Evolutionary conservation across 2,329 filamentous ascomycete genomes (phyloP).

Genomic region (Triangularia setosa): DNA sequence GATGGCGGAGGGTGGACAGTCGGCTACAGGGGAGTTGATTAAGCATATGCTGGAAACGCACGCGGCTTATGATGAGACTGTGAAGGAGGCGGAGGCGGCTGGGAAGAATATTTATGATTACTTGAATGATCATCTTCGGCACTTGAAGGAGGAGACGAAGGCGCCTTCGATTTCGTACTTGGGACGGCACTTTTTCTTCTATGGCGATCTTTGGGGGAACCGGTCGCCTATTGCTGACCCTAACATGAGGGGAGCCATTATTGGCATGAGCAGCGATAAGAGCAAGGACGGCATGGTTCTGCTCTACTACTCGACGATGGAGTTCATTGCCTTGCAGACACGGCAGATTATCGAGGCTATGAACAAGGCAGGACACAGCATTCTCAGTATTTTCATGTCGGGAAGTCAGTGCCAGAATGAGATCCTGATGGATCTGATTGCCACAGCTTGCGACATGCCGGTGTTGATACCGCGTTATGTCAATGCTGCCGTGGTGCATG

Average conservation of each 20-base stretch:
- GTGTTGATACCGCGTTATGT: conserved; percentile 92
- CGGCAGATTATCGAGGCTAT: conserved; percentile 92
- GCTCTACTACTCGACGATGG: conserved; percentile 93
- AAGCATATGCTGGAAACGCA: conserved; percentile 95
- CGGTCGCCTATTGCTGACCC: conserved; percentile 89
- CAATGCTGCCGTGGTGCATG: conserved; percentile 91
- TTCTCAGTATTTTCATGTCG: conserved; percentile 96
- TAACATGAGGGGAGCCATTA: conserved; percentile 85
- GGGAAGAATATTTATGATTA: conserved; percentile 93
- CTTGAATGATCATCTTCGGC: conserved; percentile 79
- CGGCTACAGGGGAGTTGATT: conserved; percentile 88
- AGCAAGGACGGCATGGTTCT: conserved; percentile 82
- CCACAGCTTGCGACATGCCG: conserved; percentile 85
- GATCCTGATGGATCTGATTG: conserved; percentile 85
- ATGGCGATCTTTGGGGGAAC: conserved; percentile 96
- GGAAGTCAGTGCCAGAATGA: conserved; percentile 96
- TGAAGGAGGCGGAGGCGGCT: conserved; percentile 73
- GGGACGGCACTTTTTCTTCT: conserved; percentile 95
- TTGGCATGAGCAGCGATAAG: conserved; percentile 84
- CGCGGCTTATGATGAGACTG: conserved; percentile 77
- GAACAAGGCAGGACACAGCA: conserved; percentile 84
- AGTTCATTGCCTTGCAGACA: conserved; percentile 97
- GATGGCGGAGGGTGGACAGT: conserved; percentile 97
- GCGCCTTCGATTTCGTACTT: conserved; percentile 81
- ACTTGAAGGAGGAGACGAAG: conserved; percentile 63